Percentiles rank a stretch among this genome's conserved stretches.
phyloP scores from a whole-genome alignment of 2,329 filamentous ascomycete species.

The Colletotrichum paranaense region DNA sequence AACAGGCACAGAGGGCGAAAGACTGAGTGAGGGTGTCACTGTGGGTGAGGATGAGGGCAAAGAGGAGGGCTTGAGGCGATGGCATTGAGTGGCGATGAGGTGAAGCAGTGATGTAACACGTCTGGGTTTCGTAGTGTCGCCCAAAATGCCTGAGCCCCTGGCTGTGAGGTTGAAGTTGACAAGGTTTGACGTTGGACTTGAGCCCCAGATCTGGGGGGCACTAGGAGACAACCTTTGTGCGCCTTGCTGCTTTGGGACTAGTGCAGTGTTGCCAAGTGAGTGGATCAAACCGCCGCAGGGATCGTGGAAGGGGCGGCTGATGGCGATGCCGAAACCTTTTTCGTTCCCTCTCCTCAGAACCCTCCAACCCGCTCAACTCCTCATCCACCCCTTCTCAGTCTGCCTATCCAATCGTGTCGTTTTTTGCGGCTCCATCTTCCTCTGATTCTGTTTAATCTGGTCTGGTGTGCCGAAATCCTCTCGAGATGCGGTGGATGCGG shows the following conservation, averaged over 20 bases:
- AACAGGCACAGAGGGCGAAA: neutral
- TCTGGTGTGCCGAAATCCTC: conserved; percentile 7
- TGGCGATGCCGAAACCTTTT: conserved; percentile 35
- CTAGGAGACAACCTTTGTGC: conserved; percentile 26
- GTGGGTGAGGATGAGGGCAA: neutral
- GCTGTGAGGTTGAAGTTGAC: conserved; percentile 18
- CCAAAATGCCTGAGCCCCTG: conserved; percentile 34
- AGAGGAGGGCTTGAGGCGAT: conserved; percentile 29
- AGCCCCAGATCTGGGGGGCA: conserved; percentile 35
- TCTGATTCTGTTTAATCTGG: conserved; percentile 9
- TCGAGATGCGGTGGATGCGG: conserved; percentile 18
- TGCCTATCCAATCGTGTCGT: neutral
- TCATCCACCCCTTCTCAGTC: neutral
- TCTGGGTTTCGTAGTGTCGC: conserved; percentile 52
- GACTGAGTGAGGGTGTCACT: neutral
- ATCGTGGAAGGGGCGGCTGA: conserved; percentile 32
- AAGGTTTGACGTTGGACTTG: conserved; percentile 36
- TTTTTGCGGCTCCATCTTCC: conserved; percentile 8
- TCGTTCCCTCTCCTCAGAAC: conserved; percentile 4
- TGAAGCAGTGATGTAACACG: conserved; percentile 62
- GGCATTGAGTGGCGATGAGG: conserved; percentile 43
- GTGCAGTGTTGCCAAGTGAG: conserved; percentile 15
- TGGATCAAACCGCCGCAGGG: conserved; percentile 37
- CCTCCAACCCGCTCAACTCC: neutral
- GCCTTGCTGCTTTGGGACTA: conserved; percentile 13